Evolutionary conservation across 352 stramenopile species (phyloP), one percentile per base, ranked within the genome.

Genomic region (Elongisporangium undulatum): DNA sequence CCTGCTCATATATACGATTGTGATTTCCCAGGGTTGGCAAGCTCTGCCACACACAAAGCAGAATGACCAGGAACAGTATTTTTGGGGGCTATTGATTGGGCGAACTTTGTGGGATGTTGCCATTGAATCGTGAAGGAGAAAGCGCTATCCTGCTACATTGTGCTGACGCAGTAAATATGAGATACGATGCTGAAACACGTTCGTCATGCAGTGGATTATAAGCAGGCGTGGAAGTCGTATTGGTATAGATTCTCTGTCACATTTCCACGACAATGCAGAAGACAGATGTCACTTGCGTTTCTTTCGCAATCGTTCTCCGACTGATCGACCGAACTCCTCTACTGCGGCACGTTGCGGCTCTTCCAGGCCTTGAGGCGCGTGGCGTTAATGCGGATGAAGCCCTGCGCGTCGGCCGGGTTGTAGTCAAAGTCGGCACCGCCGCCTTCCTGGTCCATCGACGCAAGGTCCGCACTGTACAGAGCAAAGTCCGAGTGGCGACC

Each of bases 371-470:
- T 99, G 61, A 99, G 93, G 53, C 97, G 93, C 23, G 97, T 97
- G 53, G 95, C 89, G 77, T 99, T 99, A 69, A 99, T 99, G 69
- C 95, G 95, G 75, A 99, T 99, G 72, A 99, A 99, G 72, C 97
- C 97, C 74, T 98, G 90, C 48, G 96, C 94, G 80, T 99, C 96
- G 19, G 85, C 91, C 22, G 97, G 97, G 78, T 99, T 98, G 86
- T 99, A 99, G 79, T 99, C 96, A 63, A 99, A 98, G 67, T 88
- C 71, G 62, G 78, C 91, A 17, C 95, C 95, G 54, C 96, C 96
- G 50, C 95, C 94, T 73, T 99, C 96, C 79, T 98, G 96, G 77
- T 99, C 97, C 97, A 99, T 99, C 66, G 88, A 98, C 15, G 96
- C 96, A 59, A 99, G 85, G 75, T 99, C 95, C 20, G 94, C 90